Conservation (phyloP, 352 stramenopile genomes). For the Hyaloperonospora arabidopsidis region DNA sequence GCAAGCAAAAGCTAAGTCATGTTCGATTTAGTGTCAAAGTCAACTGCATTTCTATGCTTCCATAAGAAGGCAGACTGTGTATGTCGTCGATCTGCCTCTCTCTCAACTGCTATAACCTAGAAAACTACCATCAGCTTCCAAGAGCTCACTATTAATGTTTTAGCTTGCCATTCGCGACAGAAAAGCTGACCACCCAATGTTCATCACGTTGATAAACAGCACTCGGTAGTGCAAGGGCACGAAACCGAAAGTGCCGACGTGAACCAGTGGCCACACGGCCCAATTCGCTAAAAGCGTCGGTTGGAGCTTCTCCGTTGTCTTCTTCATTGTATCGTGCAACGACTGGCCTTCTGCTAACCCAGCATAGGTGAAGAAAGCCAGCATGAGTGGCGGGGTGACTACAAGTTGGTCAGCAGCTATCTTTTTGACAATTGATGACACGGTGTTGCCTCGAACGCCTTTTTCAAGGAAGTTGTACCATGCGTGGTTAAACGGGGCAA, state of each 20-base stretch:
- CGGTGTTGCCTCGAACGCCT: slow-evolving; percentile 21
- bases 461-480: slow-evolving; percentile 87
- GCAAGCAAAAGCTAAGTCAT: too few relatives aligned
- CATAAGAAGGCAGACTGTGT: too few relatives aligned
- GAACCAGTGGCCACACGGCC: slow-evolving; percentile 37
- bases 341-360: slow-evolving; percentile 25
- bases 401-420: slow-evolving; percentile 34
- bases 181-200: slow-evolving; percentile 41
- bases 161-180: slow-evolving; percentile 36
- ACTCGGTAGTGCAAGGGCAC: slow-evolving; percentile 43
- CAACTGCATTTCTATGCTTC: too few relatives aligned
- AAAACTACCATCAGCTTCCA: too few relatives aligned
- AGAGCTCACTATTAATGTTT: too few relatives aligned
- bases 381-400: slow-evolving; percentile 26
- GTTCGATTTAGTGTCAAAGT: too few relatives aligned
- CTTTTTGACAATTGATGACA: slow-evolving; percentile 27
- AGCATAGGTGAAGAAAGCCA: slow-evolving; percentile 35
- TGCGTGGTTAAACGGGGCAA: slow-evolving; percentile 82
- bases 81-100: too few relatives aligned
- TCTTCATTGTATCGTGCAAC: slow-evolving; percentile 18
- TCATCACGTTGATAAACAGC: slow-evolving; percentile 39
- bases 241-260: slow-evolving; percentile 38
- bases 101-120: too few relatives aligned
- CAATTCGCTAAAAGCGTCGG: slow-evolving; percentile 36
- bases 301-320: slow-evolving; percentile 25